Conservation (phyloP, 495 filamentous ascomycete species). For the Lepidopterella palustris region DNA sequence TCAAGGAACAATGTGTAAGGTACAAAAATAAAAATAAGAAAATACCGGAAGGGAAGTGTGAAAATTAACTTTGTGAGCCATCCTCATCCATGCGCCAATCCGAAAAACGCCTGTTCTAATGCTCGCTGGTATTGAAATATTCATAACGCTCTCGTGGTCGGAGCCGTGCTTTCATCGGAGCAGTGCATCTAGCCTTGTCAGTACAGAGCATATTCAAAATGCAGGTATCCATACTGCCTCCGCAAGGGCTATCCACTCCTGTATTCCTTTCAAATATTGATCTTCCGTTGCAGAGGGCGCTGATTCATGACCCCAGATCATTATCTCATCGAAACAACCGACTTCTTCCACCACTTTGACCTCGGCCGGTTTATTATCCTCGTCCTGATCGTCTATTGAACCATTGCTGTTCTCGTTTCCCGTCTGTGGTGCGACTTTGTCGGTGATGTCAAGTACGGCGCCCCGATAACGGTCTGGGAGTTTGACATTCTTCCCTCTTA, state of each 20-base stretch:
- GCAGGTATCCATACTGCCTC: conserved; percentile 43
- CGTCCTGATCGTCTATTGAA: conserved; percentile 31
- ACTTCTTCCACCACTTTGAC: conserved; percentile 57
- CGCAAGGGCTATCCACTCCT: conserved; percentile 79
- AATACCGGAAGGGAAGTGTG: no score
- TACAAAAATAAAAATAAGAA: no score
- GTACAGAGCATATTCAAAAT: neutral
- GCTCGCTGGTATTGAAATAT: no score
- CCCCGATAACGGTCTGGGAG: conserved; percentile 64
- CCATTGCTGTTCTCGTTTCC: conserved; percentile 2
- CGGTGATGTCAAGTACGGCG: conserved; percentile 23
- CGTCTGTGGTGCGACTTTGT: conserved; percentile 14
- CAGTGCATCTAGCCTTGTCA: neutral
- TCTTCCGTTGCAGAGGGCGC: conserved; percentile 45
- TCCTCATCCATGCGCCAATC: no score
- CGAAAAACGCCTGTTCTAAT: neutral
- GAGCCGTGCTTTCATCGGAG: neutral
- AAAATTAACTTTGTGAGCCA: no score
- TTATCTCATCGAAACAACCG: conserved; percentile 65
- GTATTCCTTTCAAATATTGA: conserved; percentile 55
- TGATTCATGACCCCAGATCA: conserved; percentile 77
- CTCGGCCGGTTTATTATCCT: conserved; percentile 42
- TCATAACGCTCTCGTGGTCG: neutral
- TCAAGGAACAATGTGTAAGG: no score
- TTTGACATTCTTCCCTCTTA: conserved; percentile 59